phyloP scores from a whole-genome alignment of 73 alveolate species.

The Tetrahymena thermophila region DNA sequence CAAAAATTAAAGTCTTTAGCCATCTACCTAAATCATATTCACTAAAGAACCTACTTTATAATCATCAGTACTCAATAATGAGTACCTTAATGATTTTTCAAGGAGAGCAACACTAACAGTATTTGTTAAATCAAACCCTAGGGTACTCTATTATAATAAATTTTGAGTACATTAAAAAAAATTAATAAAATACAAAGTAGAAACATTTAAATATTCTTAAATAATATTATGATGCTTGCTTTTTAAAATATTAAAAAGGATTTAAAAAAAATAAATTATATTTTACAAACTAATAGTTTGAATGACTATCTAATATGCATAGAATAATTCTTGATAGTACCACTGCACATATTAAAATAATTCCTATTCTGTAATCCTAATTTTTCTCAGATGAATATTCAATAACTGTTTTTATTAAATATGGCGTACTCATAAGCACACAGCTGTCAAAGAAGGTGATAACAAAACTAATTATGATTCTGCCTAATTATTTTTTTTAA shows the following conservation, averaged over 20 bases:
- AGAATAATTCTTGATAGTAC: background rate
- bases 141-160: background rate
- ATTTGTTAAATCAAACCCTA: background rate
- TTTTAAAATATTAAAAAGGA: background rate
- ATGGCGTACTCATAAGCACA: background rate
- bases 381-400: background rate
- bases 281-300: background rate
- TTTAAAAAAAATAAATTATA: background rate
- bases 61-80: conserved; percentile 6
- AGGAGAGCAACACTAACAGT: background rate
- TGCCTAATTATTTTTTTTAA: background rate
- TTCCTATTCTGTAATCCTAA: background rate
- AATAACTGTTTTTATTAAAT: background rate
- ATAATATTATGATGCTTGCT: too few species aligned
- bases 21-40: conserved; percentile 28
- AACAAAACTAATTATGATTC: background rate
- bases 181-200: background rate
- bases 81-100: background rate
- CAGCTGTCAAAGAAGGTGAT: background rate
- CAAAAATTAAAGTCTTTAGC: background rate
- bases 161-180: background rate
- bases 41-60: conserved; percentile 6
- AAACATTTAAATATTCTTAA: too few species aligned
- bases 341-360: background rate
- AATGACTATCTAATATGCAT: background rate